A percentile compares a stretch with the other conserved stretches of the same genome.
phyloP scores from a whole-genome alignment of 768 basidiomycete genomes.

The Terana coerulea region DNA sequence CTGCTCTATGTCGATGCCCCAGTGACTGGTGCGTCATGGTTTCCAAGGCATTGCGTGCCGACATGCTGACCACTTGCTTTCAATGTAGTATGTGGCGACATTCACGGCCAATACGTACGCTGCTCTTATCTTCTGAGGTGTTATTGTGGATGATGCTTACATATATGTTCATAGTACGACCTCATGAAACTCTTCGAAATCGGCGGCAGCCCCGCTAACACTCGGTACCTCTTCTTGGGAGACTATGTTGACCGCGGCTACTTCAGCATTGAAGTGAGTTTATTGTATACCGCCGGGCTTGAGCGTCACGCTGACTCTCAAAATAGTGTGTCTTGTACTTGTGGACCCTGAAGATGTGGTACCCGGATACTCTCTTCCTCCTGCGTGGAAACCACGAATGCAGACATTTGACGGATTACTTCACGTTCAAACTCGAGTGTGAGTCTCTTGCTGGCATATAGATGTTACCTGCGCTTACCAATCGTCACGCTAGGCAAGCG shows the following conservation, averaged over 20 bases:
- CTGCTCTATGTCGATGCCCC: slow-evolving; percentile 94
- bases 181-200: slow-evolving; percentile 80
- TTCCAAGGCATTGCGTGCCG: slow-evolving; percentile 17
- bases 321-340: slow-evolving; percentile 92
- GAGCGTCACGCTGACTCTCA: slow-evolving; percentile 10
- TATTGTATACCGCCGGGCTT: not conserved
- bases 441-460: slow-evolving; percentile 30
- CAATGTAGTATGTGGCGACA: slow-evolving; percentile 74
- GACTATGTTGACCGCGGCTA: slow-evolving; percentile 77
- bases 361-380: slow-evolving; percentile 94
- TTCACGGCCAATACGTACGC: slow-evolving; percentile 98
- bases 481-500: slow-evolving; percentile 70
- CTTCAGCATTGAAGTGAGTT: slow-evolving; percentile 64
- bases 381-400: slow-evolving; percentile 99
- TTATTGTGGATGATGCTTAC: slow-evolving; percentile 11
- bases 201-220: slow-evolving; percentile 70
- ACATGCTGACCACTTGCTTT: slow-evolving; percentile 7
- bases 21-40: slow-evolving; percentile 72
- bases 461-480: not conserved
- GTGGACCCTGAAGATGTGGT: slow-evolving; percentile 99
- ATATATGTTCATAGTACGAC: slow-evolving; percentile 47
- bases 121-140: not conserved
- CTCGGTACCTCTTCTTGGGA: slow-evolving; percentile 69
- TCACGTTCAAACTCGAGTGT: slow-evolving; percentile 99
- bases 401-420: slow-evolving; percentile 96